Evolutionary conservation across 805 yeast genomes (phyloP).

Genomic region (Saturnispora galanensis): DNA sequence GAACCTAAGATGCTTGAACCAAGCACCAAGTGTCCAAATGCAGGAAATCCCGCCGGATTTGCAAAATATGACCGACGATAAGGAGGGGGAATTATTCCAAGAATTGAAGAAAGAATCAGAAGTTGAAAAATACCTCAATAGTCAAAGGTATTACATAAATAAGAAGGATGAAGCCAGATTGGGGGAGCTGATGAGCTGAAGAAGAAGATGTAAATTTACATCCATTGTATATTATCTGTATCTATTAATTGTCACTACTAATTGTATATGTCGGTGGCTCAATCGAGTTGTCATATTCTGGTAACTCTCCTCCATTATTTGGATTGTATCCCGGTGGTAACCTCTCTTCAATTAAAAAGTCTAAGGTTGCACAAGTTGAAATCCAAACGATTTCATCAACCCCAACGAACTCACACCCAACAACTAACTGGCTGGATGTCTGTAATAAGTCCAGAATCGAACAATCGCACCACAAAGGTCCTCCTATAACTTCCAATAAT

Average conservation of each 20-base stretch:
- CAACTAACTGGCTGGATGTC: background rate
- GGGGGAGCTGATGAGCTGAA: conserved; percentile 22
- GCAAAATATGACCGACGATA: conserved; percentile 34
- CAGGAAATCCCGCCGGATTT: conserved; percentile 71
- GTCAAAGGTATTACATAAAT: conserved; percentile 29
- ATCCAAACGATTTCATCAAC: conserved; percentile 4
- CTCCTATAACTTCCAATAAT: background rate
- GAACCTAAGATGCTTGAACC: conserved; percentile 68
- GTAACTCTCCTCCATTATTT: background rate
- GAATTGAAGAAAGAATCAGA: conserved; percentile 28
- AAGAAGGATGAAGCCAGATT: conserved; percentile 31
- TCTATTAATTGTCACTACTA: background rate
- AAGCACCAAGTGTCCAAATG: conserved; percentile 94
- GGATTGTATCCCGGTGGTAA: conserved; percentile 2
- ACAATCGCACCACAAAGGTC: conserved; percentile 5
- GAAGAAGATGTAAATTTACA: background rate
- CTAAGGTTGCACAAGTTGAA: conserved; percentile 3
- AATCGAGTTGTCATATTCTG: background rate
- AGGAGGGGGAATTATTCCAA: conserved; percentile 31
- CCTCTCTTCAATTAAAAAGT: conserved; percentile 5
- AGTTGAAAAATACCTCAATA: conserved; percentile 25
- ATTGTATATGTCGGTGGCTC: conserved; percentile 1
- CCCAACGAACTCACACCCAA: conserved; percentile 1
- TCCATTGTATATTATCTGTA: conserved; percentile 1
- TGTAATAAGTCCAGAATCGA: conserved; percentile 1